Base-by-base conservation (phyloP, 129 eudicot genomes). In the Lactuca saligna region DNA sequence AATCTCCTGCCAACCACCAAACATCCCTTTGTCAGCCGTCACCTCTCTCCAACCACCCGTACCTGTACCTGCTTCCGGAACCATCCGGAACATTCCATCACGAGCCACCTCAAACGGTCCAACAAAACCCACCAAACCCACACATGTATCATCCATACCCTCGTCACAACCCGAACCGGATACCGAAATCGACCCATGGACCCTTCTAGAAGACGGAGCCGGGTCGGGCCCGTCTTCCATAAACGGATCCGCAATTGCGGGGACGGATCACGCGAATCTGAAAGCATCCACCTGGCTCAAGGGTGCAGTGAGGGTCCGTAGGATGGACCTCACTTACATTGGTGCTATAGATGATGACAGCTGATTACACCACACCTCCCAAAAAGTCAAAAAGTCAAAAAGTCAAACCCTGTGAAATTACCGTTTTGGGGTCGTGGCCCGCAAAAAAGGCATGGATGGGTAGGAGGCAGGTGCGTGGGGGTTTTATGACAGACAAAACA, bases 331-430 rank as follows among this genome's bases (percentile, higher is more conserved):
- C 74, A 82, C 93, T 4, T 94, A 85, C 25, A 85, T 94, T 57
- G 99, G 99, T 56, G 80, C 95, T 15, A 85, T 89, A 59, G 99
- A 94, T 37, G 99, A 94, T 37, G 99, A 94, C 76, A 94, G 93
- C 85, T 94, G 87, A 93, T 82, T 68, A 33, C 62, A 66, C 53
- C 61, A 46, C 31, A 35, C 14, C 55, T 73, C 76, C 50, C n/a
- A 65, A 39, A 39, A 42, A 42, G 49, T 42, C 49, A 46, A 46
- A 42, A 46, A 39, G 44, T 20, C 20, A 20, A 20, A 20, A 20
- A 20, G 20, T 39, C 44, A 39, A 39, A 39, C 44, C 55, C 17
- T 77, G 71, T 49, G 38, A 63, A 48, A 64, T 56, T 33, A 65
- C 70, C 65, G 56, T 72, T 74, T 77, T 57, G 77, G 57, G 56